Base-by-base conservation (phyloP, 106 monocot species). In the Alisma plantagoaquatica region DNA sequence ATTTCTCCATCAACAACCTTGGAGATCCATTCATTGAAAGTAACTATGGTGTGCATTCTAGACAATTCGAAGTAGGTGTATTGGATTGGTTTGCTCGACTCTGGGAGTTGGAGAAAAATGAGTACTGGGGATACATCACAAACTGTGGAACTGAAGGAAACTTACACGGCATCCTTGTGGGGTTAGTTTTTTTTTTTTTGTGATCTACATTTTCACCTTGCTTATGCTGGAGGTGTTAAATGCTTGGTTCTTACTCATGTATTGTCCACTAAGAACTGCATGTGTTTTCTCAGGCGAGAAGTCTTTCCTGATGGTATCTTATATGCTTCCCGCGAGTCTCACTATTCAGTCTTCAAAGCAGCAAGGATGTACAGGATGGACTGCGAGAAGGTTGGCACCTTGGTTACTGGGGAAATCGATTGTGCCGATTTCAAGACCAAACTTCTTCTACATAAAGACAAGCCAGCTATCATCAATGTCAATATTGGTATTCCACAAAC, bases 91-190 rank as follows among this genome's bases (percentile, higher is more conserved):
- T 69, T 60, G 69, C 69, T 20, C 69, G 69, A 30, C 69, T 69
- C 23, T 69, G 69, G 69, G 69, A 69, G 14, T 31, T 69, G 5
- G 69, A 69, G 59, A 69, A 69, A 44, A 53, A 69, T 27, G 52
- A 69, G n/a, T 69, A 69, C 29, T 69, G 69, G 69, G 69, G 60
- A 14, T 69, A 61, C 44, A 69, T 69, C 31, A 69, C 69, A 51
- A 69, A 69, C 43, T 69, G 69, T 46, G 69, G 69, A 10, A 69
- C 69, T n/a, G 69, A 69, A 53, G 69, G 69, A 49, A 69, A 69
- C 51, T 53, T 69, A 14, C 69, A 69, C 28, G 69, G 69, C 4
- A 61, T 69, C 16, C 69, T 61, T 32, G 69, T 69, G 2, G 69
- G 69, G 69, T 69, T 30, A 29, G 66, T 46, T 15, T 53, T 6